These are phyloP conservation scores for Metarhizium rileyi DNA, from an alignment of 2,329 filamentous ascomycete genomes.

Conservation along the genomic window DNA sequence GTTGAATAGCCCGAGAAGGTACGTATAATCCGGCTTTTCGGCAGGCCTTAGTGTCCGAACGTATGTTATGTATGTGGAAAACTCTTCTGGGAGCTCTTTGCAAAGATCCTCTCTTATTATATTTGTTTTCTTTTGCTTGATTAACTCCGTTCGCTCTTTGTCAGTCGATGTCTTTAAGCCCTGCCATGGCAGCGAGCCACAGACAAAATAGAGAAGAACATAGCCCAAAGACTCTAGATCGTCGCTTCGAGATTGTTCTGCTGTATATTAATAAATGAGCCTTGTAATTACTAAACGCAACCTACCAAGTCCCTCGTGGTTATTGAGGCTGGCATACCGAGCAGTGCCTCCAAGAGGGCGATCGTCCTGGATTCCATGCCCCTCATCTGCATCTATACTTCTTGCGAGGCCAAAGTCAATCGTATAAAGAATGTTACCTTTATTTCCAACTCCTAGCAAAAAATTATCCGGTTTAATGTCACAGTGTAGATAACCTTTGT, in stretches of 20 bases:
- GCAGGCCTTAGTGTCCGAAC: constrained; percentile 63
- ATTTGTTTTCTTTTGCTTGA: constrained; percentile 19
- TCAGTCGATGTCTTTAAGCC: constrained; percentile 18
- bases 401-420: constrained; percentile 98
- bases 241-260: not conserved
- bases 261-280: not conserved
- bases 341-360: not conserved
- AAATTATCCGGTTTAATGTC: constrained; percentile 99
- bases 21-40: constrained; percentile 68
- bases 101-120: constrained; percentile 62
- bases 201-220: not conserved
- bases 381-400: not conserved
- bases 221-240: not conserved
- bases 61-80: constrained; percentile 69
- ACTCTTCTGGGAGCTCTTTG: constrained; percentile 66
- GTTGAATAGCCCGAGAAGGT: constrained; percentile 67
- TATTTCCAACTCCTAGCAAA: constrained; percentile 97
- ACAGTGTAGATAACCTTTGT: constrained; percentile 98
- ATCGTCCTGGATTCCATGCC: not conserved
- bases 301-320: not conserved
- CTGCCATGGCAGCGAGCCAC: not conserved
- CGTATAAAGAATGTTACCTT: constrained; percentile 97
- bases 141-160: constrained; percentile 50
- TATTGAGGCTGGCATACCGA: not conserved
- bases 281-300: not conserved